These are phyloP conservation scores for Fraxinus angustifolia DNA, from an alignment of 305 asterid genomes.

Conservation along the genomic window DNA sequence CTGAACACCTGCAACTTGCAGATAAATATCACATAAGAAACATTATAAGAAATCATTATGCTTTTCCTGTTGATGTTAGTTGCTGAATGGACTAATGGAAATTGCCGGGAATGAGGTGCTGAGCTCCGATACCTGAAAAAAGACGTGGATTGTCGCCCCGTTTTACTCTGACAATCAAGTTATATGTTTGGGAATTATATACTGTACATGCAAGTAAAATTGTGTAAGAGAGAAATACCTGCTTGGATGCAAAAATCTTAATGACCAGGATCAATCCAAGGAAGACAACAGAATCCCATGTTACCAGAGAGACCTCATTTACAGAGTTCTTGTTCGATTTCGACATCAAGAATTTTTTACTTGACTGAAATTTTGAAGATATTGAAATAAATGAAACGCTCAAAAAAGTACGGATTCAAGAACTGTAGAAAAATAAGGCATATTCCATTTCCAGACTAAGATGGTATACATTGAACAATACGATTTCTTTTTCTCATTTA, in stretches of 20 bases:
- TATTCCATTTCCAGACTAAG: neutral
- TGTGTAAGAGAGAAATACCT: neutral
- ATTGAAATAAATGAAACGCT: neutral
- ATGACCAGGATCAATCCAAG: neutral
- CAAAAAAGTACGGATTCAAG: neutral
- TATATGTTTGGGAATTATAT: neutral
- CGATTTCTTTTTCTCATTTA: neutral
- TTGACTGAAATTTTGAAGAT: neutral
- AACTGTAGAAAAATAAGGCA: neutral
- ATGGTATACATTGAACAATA: neutral
- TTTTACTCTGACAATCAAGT: neutral
- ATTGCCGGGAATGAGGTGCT: neutral
- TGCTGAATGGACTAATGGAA: neutral
- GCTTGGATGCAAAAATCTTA: neutral
- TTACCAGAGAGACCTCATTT: neutral
- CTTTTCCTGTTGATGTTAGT: neutral
- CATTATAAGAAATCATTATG: neutral
- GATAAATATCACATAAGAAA: neutral
- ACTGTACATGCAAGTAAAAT: neutral
- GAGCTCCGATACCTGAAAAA: neutral
- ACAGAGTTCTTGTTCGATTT: neutral
- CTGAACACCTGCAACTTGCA: neutral
- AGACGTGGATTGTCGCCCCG: neutral
- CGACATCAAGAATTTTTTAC: too few relatives aligned
- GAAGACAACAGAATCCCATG: neutral